These are phyloP conservation scores for Boletus edulis DNA, from an alignment of 768 basidiomycete genomes.

Conservation along the genomic window DNA sequence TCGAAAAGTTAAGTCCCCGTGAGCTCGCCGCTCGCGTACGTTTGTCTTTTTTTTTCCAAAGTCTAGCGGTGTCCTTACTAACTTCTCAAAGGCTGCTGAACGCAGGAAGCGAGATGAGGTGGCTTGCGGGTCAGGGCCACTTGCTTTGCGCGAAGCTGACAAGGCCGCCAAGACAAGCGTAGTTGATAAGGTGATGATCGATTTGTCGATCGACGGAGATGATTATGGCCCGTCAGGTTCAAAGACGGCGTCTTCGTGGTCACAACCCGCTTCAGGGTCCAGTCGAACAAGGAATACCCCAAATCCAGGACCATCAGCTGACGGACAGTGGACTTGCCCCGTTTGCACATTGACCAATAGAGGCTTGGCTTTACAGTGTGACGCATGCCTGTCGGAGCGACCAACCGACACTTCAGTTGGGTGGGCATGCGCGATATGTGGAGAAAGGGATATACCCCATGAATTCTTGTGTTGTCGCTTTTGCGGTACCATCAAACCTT, in stretches of 20 bases:
- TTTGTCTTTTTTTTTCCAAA: constrained; percentile 42
- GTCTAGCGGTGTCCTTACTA: neutral
- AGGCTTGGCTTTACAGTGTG: constrained; percentile 49
- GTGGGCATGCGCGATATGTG: constrained; percentile 69
- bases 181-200: constrained; percentile 51
- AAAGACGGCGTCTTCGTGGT: constrained; percentile 20
- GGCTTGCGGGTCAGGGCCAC: constrained; percentile 61
- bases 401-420: constrained; percentile 38
- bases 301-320: neutral
- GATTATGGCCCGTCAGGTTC: constrained; percentile 27
- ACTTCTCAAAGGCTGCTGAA: constrained; percentile 72
- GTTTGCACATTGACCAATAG: constrained; percentile 69
- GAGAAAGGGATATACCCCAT: constrained; percentile 57
- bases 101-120: constrained; percentile 71
- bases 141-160: constrained; percentile 58
- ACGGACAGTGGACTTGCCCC: constrained; percentile 49
- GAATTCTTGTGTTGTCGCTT: constrained; percentile 73
- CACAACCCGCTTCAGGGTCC: neutral
- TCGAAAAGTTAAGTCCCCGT: constrained; percentile 51
- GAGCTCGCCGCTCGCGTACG: constrained; percentile 61
- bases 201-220: constrained; percentile 46
- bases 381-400: constrained; percentile 49
- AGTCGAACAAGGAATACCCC: neutral
- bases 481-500: constrained; percentile 66
- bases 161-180: constrained; percentile 70